Base-by-base conservation (phyloP, 176 grass and related monocot species). In the Chloris gayana region DNA sequence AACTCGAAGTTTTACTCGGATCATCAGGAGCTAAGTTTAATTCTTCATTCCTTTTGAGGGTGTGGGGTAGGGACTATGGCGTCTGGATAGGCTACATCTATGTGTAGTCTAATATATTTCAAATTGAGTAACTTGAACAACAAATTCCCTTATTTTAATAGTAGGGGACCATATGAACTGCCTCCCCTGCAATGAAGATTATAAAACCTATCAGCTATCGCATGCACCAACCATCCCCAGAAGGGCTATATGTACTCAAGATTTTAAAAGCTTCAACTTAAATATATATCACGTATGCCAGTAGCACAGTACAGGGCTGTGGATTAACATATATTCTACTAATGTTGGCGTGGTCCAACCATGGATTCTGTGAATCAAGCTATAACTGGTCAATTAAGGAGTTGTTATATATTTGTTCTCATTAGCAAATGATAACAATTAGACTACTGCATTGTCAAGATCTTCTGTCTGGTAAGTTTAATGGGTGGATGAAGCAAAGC, bases 401-500 rank as follows among this genome's bases (percentile, higher is more conserved):
- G 4, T 9, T 87, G 38, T 30, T 73, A 25, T 17, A 21, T 38
- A 21, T 67, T 5, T 18, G 22, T 53, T 37, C 54, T 67, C 4
- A 54, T 13, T 41, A 61, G 14, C 21, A 63, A 2, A 71, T 78
- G 15, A 38, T n/a, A 45, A 51, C 65, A 51, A n/a, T 14, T 58
- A 24, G 29, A 78, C 56, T 38, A 13, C 39, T 69, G 74, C 34
- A 62, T 75, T 63, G 14, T 58, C 39, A 30, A 37, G 58, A 24
- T 31, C 62, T 69, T 64, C 19, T 88, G 80, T 44, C 65, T 69
- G 54, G 77, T 80, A 21, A 64, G 33, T 10, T 75, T 54, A 53
- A 42, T 69, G 25, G 61, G 87, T 88, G 64, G 11, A 80, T 76
- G 76, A 80, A 88, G 82, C 82, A 80, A n/a, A 62, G 47, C 68